Conservation (phyloP, 192 early-diverging fungal species). For the Rhizophagus sp. region DNA sequence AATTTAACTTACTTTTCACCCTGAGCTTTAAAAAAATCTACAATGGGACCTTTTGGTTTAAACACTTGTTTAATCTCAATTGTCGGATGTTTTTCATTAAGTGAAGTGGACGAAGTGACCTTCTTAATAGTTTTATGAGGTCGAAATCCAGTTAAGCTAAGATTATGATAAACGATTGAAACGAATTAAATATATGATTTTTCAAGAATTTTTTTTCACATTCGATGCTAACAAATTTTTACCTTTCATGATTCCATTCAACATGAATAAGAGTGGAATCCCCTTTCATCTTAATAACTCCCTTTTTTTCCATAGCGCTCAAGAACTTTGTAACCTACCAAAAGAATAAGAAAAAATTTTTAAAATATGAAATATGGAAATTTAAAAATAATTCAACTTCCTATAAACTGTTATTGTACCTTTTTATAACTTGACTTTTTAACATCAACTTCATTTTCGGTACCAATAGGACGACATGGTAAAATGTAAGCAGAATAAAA, state of each 20-base stretch:
- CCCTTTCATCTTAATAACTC: constrained; percentile 82
- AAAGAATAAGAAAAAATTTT: not conserved
- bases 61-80: constrained; percentile 55
- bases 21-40: constrained; percentile 55
- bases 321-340: constrained; percentile 73
- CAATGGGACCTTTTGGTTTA: constrained; percentile 49
- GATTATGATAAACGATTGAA: not conserved
- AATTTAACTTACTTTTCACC: constrained; percentile 22
- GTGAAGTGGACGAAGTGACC: constrained; percentile 22
- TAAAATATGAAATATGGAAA: not conserved
- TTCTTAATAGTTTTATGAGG: constrained; percentile 41
- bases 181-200: no score
- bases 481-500: constrained; percentile 79
- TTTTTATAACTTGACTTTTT: constrained; percentile 88
- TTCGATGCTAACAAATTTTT: constrained; percentile 3
- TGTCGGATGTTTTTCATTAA: constrained; percentile 1
- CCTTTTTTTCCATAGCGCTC: constrained; percentile 85
- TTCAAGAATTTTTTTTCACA: no score
- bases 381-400: no score
- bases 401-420: not conserved
- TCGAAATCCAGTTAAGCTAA: constrained; percentile 32
- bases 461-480: constrained; percentile 59
- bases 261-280: constrained; percentile 61
- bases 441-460: constrained; percentile 66
- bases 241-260: constrained; percentile 64